These are phyloP conservation scores for Solanum appendiculatum DNA, from an alignment of 257 asterid species.

Conservation along the genomic window DNA sequence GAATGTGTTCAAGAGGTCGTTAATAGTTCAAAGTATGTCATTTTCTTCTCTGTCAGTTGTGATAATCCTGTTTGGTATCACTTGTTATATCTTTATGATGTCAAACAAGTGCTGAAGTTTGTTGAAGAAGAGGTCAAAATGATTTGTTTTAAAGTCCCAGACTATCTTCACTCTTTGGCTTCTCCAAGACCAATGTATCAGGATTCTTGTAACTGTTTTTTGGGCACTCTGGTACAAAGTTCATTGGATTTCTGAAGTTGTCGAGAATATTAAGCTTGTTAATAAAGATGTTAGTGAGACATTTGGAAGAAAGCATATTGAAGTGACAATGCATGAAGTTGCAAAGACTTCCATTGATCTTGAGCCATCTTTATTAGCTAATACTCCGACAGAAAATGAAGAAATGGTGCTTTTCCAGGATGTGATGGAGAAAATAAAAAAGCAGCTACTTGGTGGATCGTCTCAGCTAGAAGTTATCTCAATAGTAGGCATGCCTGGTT, in stretches of 20 bases:
- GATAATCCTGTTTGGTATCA: background rate
- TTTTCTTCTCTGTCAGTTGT: background rate
- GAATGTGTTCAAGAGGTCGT: background rate
- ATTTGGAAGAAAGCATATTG: background rate
- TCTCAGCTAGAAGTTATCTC: background rate
- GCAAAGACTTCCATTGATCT: background rate
- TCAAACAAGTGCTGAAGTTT: background rate
- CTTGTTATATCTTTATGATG: background rate
- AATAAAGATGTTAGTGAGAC: background rate
- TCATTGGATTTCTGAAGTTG: background rate
- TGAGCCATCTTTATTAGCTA: background rate
- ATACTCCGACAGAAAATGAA: background rate
- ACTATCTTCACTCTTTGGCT: background rate
- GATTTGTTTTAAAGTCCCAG: background rate
- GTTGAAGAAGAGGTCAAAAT: background rate
- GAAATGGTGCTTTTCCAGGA: background rate
- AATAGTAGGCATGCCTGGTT: background rate
- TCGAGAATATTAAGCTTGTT: background rate
- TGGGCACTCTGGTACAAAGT: background rate
- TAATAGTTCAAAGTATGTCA: background rate
- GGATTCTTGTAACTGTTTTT: background rate
- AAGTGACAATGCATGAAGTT: background rate
- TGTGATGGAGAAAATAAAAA: background rate
- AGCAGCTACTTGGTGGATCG: background rate
- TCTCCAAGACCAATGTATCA: background rate